These are phyloP conservation scores for Phytopythium boreale DNA, from an alignment of 352 stramenopile genomes.

Conservation along the genomic window DNA sequence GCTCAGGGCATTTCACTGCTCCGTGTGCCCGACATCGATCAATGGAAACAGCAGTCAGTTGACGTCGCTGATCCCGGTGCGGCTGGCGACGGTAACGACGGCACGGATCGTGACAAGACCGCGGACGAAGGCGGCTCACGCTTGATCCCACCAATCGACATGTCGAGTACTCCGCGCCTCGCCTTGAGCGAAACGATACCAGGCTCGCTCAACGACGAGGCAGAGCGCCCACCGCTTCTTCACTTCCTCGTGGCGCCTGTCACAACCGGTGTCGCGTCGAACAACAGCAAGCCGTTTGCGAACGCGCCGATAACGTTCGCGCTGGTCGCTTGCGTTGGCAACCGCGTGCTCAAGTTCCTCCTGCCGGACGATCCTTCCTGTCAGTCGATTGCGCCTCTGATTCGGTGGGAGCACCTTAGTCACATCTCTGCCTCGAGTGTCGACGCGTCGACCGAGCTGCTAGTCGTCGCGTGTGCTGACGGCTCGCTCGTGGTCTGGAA, in stretches of 20 bases:
- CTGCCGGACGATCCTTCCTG: conserved; percentile 4
- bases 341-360: conserved; percentile 34
- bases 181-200: not conserved
- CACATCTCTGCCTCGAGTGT: conserved; percentile 30
- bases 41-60: not conserved
- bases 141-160: not conserved
- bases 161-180: not conserved
- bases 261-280: not conserved
- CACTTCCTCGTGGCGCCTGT: conserved; percentile 23
- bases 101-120: not conserved
- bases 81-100: not conserved
- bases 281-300: not conserved
- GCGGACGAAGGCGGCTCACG: not conserved
- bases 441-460: conserved; percentile 45
- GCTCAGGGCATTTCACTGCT: conserved; percentile 6
- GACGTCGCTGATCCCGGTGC: not conserved
- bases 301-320: conserved; percentile 19
- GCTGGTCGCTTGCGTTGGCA: conserved; percentile 27
- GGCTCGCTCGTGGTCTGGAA: conserved; percentile 54
- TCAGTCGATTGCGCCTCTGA: not conserved
- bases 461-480: conserved; percentile 41
- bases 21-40: conserved; percentile 2
- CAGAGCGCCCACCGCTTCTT: not conserved
- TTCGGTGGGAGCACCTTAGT: conserved; percentile 34
- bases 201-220: not conserved